phyloP scores from a whole-genome alignment of 768 basidiomycete species.

The Leucosporidium yakuticum region DNA sequence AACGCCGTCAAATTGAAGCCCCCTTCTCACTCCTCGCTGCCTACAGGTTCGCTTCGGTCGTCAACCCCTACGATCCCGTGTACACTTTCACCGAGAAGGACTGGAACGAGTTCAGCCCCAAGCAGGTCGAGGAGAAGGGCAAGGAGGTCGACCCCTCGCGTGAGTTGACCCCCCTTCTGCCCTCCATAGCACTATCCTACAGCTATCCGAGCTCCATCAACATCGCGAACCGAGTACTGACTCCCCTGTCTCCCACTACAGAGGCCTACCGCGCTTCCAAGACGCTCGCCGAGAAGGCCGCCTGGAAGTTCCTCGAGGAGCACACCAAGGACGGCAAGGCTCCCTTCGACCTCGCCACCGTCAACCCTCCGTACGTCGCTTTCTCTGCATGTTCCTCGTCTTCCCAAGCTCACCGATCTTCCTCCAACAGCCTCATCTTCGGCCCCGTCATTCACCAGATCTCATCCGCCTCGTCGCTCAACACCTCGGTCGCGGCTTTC shows the following conservation, averaged over 20 bases:
- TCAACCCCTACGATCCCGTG: slow-evolving; percentile 35
- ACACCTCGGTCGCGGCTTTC: slow-evolving; percentile 39
- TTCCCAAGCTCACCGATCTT: not conserved
- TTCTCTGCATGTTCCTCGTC: not conserved
- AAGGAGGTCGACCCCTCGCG: slow-evolving; percentile 43
- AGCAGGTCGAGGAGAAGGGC: slow-evolving; percentile 52
- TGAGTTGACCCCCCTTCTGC: not conserved
- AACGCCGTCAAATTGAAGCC: too few relatives aligned
- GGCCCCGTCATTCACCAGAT: slow-evolving; percentile 46
- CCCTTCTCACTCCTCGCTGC: not conserved
- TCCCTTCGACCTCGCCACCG: slow-evolving; percentile 49
- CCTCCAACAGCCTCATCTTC: slow-evolving; percentile 37
- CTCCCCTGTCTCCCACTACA: slow-evolving; percentile 18
- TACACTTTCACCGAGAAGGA: slow-evolving; percentile 45
- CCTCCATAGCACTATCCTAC: too few relatives aligned
- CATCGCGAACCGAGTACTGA: too few relatives aligned
- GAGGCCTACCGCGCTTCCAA: slow-evolving; percentile 60
- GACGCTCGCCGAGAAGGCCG: slow-evolving; percentile 59
- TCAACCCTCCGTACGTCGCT: slow-evolving; percentile 55
- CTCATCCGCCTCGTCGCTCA: slow-evolving; percentile 42
- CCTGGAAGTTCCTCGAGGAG: slow-evolving; percentile 51
- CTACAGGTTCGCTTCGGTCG: slow-evolving; percentile 41
- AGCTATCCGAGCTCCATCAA: too few relatives aligned
- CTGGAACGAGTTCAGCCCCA: slow-evolving; percentile 57
- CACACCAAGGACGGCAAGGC: slow-evolving; percentile 44